Conservation (phyloP, 257 asterid species). For the Solanum appendiculatum region DNA sequence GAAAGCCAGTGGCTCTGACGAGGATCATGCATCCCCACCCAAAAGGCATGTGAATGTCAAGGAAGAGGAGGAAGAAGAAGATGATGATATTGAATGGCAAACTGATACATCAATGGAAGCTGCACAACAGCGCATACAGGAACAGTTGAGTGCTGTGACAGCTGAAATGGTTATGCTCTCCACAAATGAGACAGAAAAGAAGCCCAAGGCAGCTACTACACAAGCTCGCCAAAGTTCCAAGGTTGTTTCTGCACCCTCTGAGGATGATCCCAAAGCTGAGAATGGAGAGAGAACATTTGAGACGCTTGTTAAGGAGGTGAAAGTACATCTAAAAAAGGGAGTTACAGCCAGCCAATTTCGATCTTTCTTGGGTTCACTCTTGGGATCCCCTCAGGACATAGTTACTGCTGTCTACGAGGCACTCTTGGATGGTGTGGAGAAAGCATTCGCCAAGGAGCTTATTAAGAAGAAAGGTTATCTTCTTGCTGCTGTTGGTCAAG, state of each 20-base stretch:
- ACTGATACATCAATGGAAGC: constrained; percentile 22
- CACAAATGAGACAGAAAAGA: constrained; percentile 2
- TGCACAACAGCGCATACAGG: constrained; percentile 14
- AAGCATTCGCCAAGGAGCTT: constrained; percentile 16
- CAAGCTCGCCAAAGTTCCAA: neutral
- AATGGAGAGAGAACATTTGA: neutral
- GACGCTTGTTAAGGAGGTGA: constrained; percentile 7
- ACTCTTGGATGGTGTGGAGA: constrained; percentile 10
- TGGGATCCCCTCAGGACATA: constrained; percentile 8
- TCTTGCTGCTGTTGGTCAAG: constrained; percentile 7
- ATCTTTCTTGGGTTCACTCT: neutral
- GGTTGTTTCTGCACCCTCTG: neutral
- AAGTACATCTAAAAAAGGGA: constrained; percentile 8
- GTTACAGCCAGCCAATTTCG: neutral
- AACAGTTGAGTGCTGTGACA: constrained; percentile 16
- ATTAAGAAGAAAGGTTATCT: constrained; percentile 12
- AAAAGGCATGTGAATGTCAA: neutral
- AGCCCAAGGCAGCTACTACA: neutral
- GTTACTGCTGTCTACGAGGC: constrained; percentile 16
- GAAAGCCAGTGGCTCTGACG: constrained; percentile 15
- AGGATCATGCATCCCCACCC: constrained; percentile 9
- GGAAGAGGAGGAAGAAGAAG: constrained; percentile 6
- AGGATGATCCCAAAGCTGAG: neutral
- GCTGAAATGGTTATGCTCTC: constrained; percentile 24
- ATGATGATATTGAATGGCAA: constrained; percentile 20